Conservation (phyloP, 2,329 filamentous ascomycete genomes). For the Calonectria henricotiae region DNA sequence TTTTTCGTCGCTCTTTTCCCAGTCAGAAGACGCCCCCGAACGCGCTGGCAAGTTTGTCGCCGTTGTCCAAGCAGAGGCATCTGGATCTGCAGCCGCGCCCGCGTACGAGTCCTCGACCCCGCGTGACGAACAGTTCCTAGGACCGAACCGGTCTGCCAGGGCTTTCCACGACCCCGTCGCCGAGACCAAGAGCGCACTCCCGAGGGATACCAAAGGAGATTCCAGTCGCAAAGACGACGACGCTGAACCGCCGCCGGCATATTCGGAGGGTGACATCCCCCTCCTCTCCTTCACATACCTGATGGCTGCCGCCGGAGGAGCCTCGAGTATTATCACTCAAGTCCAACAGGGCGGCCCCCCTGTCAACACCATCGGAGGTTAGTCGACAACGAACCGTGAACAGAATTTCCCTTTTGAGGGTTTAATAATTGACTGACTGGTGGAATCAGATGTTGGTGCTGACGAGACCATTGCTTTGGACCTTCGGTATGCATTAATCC, state of each 20-base stretch:
- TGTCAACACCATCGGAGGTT: slow-evolving; percentile 91
- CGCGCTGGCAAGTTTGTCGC: slow-evolving; percentile 55
- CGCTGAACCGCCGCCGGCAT: slow-evolving; percentile 94
- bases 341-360: slow-evolving; percentile 95
- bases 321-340: slow-evolving; percentile 99
- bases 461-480: slow-evolving; percentile 98
- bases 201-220: slow-evolving; percentile 85
- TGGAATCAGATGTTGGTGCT: slow-evolving; percentile 78
- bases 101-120: slow-evolving; percentile 66
- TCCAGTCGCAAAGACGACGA: slow-evolving; percentile 85
- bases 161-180: slow-evolving; percentile 70
- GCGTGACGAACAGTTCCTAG: slow-evolving; percentile 58
- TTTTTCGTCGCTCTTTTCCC: slow-evolving; percentile 74
- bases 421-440: slow-evolving; percentile 25
- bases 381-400: slow-evolving; percentile 46
- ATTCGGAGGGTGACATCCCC: slow-evolving; percentile 94
- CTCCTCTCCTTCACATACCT: slow-evolving; percentile 94
- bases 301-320: slow-evolving; percentile 97
- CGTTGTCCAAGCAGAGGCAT: slow-evolving; percentile 55
- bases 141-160: slow-evolving; percentile 57
- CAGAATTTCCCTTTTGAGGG: background rate
- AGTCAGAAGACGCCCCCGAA: slow-evolving; percentile 58
- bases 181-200: slow-evolving; percentile 89
- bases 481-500: slow-evolving; percentile 77
- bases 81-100: slow-evolving; percentile 66